Percentiles rank a stretch among this genome's conserved stretches.
phyloP scores from a whole-genome alignment of 805 yeast species.

The Monosporozyma siamensis region DNA sequence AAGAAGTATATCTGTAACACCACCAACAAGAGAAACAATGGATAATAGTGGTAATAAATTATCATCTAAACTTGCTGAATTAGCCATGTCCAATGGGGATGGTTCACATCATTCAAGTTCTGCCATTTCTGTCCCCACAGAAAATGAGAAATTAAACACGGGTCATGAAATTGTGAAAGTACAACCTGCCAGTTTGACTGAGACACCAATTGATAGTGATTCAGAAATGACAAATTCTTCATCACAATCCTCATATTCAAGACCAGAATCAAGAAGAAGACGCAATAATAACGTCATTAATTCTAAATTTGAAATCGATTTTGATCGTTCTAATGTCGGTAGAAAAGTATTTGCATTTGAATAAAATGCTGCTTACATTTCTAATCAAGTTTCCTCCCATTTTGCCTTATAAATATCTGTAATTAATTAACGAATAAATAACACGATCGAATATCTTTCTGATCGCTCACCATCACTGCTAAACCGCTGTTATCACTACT shows the following conservation, averaged over 20 bases:
- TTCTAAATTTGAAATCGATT: constrained; percentile 31
- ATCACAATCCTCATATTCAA: constrained; percentile 3
- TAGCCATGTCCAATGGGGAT: constrained; percentile 6
- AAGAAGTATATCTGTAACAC: constrained; percentile 17
- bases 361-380: neutral
- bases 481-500: no score
- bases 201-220: constrained; percentile 7
- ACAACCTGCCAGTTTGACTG: constrained; percentile 9
- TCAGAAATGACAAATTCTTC: neutral
- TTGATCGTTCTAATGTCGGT: constrained; percentile 35
- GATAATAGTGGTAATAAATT: constrained; percentile 10
- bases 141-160: constrained; percentile 21
- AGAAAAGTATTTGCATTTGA: constrained; percentile 27
- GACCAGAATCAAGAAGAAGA: constrained; percentile 11
- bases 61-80: constrained; percentile 12
- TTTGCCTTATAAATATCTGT: constrained; percentile 1
- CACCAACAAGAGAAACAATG: constrained; percentile 8
- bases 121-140: constrained; percentile 20
- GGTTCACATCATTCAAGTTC: constrained; percentile 13
- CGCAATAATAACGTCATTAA: constrained; percentile 19
- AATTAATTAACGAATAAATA: neutral
- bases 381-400: neutral
- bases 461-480: no score
- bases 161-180: constrained; percentile 23
- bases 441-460: no score